These are phyloP conservation scores for Coleophoma cylindrospora DNA, from an alignment of 2,329 filamentous ascomycete species.

Conservation along the genomic window DNA sequence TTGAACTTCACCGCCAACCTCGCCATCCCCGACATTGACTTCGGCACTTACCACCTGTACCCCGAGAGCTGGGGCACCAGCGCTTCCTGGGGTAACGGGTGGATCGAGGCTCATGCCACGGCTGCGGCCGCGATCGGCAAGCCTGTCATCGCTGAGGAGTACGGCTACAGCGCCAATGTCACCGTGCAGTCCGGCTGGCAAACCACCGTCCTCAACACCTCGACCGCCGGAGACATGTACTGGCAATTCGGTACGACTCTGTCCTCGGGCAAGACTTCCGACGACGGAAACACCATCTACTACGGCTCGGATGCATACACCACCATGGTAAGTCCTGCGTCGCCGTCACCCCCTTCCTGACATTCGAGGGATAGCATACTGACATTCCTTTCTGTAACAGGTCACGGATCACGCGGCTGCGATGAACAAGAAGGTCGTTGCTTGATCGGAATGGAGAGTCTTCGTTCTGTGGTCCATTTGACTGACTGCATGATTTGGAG, in stretches of 20 bases:
- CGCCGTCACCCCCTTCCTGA: not conserved
- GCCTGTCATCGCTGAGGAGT: slow-evolving; percentile 35
- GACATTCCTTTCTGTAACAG: not conserved
- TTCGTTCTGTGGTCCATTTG: too few relatives aligned
- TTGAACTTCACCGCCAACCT: slow-evolving; percentile 41
- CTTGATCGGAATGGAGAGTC: too few relatives aligned
- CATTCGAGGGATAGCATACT: not conserved
- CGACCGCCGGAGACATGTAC: slow-evolving; percentile 22
- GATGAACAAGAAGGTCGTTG: not conserved
- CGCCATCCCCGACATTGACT: slow-evolving; percentile 42
- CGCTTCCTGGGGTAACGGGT: slow-evolving; percentile 37
- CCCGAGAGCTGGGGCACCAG: slow-evolving; percentile 34
- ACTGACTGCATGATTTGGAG: too few relatives aligned
- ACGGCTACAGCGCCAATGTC: slow-evolving; percentile 22
- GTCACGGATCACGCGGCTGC: not conserved
- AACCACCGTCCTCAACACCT: slow-evolving; percentile 10
- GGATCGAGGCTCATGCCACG: slow-evolving; percentile 39
- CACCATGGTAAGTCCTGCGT: slow-evolving; percentile 11
- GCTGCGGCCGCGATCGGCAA: slow-evolving; percentile 32
- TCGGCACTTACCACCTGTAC: slow-evolving; percentile 49
- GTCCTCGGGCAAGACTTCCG: slow-evolving; percentile 13
- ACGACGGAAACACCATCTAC: slow-evolving; percentile 23
- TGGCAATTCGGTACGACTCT: slow-evolving; percentile 25
- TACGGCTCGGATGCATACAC: slow-evolving; percentile 20
- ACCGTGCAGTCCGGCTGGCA: slow-evolving; percentile 14